Base-by-base conservation (phyloP, 306 rosid genomes). In the Bauhinia variegata region DNA sequence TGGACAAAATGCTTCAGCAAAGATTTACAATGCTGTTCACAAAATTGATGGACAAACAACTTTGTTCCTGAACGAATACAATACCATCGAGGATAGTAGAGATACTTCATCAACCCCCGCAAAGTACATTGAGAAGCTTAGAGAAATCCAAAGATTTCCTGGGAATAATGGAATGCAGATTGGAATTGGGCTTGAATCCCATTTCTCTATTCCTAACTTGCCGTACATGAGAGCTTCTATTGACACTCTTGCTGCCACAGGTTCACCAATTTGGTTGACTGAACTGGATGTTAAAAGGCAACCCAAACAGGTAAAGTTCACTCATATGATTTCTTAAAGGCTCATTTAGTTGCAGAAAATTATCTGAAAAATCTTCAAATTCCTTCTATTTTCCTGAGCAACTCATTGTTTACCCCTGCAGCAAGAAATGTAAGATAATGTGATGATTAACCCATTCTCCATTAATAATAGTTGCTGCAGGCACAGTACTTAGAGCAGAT, bases 151-250 rank as follows among this genome's bases (percentile, higher is more conserved):
- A 18, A 55, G 54, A 5, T 84, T 66, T 69, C 70, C 59, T 0
- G 79, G 80, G n/a, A 71, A 86, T 14, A 0, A 0, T 0, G 14
- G 68, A 3, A 34, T 63, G 7, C 59, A 44, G 0, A 15, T 84
- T 36, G 95, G 83, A 13, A 92, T 92, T 54, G 93, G 95, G 1
- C 54, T 92, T 1, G 91, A 92, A 78, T 28, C 86, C 0, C 96
- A 92, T 84, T 92, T 89, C 36, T 30, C 53, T 48, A 9, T 5
- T 73, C 85, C 86, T 4, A 75, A 89, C 37, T 33, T 89, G 43
- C 68, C 91, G 54, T 87, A 86, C 51, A 69, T 89, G 17, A 89
- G 96, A 75, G 56, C 96, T 42, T 51, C 92, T 4, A 54, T 92
- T 52, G 98, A 92, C 62, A 57, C 38, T 5, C 96, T 89, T 67